These are phyloP conservation scores for Fusarium xyrophilum DNA, from an alignment of 2,329 filamentous ascomycete genomes.

Conservation along the genomic window DNA sequence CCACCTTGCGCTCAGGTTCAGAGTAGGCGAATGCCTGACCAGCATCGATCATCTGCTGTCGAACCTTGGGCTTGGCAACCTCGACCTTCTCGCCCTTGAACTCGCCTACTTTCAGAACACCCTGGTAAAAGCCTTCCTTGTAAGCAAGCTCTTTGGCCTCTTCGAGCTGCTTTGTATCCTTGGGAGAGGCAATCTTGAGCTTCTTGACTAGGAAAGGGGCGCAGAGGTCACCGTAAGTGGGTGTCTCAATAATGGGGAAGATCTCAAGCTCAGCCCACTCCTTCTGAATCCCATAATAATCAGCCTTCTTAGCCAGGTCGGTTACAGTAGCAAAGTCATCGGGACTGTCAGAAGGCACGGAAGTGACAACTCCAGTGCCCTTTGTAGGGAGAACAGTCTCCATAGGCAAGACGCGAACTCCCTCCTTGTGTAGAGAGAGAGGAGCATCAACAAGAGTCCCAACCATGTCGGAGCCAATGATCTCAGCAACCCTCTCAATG, in stretches of 20 bases:
- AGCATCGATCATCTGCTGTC: slow-evolving; percentile 75
- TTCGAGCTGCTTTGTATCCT: slow-evolving; percentile 85
- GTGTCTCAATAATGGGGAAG: slow-evolving; percentile 86
- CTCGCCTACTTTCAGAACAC: slow-evolving; percentile 85
- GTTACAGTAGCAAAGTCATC: slow-evolving; percentile 91
- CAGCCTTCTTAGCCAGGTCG: slow-evolving; percentile 92
- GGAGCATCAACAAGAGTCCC: slow-evolving; percentile 91
- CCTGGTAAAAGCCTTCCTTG: slow-evolving; percentile 97
- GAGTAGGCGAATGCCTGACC: slow-evolving; percentile 89
- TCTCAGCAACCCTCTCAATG: slow-evolving; percentile 75
- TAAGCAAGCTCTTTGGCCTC: slow-evolving; percentile 97
- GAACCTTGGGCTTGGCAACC: slow-evolving; percentile 84
- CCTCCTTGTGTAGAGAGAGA: slow-evolving; percentile 81
- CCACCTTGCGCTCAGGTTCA: slow-evolving; percentile 88
- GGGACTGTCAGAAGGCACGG: slow-evolving; percentile 89
- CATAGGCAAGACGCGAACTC: slow-evolving; percentile 93
- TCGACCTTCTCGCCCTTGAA: slow-evolving; percentile 89
- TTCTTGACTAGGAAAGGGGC: slow-evolving; percentile 86
- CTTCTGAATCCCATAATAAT: slow-evolving; percentile 95
- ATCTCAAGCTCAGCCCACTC: slow-evolving; percentile 95
- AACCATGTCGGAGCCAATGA: slow-evolving; percentile 80
- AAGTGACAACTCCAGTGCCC: slow-evolving; percentile 96
- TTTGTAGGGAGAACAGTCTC: slow-evolving; percentile 90
- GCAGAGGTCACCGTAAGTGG: slow-evolving; percentile 83
- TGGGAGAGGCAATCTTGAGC: slow-evolving; percentile 95